A percentile compares a stretch with the other conserved stretches of the same genome.
phyloP scores from a whole-genome alignment of 164 flowering plant genomes.

The Chloranthus sessilifolius region DNA sequence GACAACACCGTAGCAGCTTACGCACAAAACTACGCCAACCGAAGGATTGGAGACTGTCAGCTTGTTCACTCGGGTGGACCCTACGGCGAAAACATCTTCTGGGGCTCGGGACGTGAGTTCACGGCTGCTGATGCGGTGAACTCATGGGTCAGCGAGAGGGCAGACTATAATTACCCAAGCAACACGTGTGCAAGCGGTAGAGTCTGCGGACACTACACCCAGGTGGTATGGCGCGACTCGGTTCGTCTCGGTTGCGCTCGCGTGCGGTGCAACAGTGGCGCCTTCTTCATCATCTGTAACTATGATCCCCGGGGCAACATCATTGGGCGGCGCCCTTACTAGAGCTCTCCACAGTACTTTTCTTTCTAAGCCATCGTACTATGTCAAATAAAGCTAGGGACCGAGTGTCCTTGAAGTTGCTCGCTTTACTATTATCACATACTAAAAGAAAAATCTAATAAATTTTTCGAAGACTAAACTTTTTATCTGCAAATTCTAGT shows the following conservation, averaged over 20 bases:
- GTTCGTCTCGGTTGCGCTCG: conserved; percentile 39
- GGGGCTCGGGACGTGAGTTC: conserved; percentile 6
- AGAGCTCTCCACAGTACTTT: too few relatives aligned
- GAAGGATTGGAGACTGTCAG: conserved; percentile 20
- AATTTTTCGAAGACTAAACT: too few relatives aligned
- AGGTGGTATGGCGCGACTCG: conserved; percentile 44
- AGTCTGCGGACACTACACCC: conserved; percentile 38
- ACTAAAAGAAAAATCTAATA: too few relatives aligned
- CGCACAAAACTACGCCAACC: conserved; percentile 30
- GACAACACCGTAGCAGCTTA: conserved; percentile 24
- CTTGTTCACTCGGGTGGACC: conserved; percentile 34
- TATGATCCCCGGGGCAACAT: conserved; percentile 4
- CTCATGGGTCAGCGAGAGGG: background rate
- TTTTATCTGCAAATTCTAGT: too few relatives aligned
- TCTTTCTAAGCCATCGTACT: too few relatives aligned
- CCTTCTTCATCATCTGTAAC: conserved; percentile 12
- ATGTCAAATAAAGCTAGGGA: too few relatives aligned
- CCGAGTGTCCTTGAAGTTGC: too few relatives aligned
- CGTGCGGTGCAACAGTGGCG: conserved; percentile 28
- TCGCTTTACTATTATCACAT: too few relatives aligned
- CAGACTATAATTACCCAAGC: background rate
- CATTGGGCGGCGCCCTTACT: conserved; percentile 3
- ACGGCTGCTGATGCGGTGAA: conserved; percentile 12
- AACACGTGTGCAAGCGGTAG: conserved; percentile 26
- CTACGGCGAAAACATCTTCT: conserved; percentile 28